Percentiles rank a stretch among this genome's conserved stretches.
Conservation (phyloP, 257 asterid species). For the Plantago elongata region DNA sequence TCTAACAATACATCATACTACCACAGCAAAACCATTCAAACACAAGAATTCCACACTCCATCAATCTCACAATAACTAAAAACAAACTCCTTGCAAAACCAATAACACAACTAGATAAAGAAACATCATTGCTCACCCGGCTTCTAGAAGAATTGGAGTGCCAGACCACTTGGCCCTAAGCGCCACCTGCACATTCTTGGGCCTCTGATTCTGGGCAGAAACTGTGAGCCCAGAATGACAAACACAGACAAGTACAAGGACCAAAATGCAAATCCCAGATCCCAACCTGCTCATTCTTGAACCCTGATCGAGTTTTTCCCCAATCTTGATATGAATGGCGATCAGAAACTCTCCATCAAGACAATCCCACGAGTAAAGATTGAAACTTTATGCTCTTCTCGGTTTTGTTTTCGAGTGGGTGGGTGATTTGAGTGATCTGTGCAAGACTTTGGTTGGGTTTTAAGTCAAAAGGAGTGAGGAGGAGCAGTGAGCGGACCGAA, state of each 20-base stretch:
- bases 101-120: not conserved
- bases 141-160: conserved; percentile 85
- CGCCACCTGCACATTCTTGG: conserved; percentile 96
- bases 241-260: conserved; percentile 33
- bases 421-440: too few species aligned
- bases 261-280: conserved; percentile 54
- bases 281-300: conserved; percentile 52
- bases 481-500: not conserved
- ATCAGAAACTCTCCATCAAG: conserved; percentile 34
- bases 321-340: conserved; percentile 16
- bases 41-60: conserved; percentile 4
- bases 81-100: not conserved
- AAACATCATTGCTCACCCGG: conserved; percentile 54
- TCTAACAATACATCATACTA: conserved; percentile 11
- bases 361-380: conserved; percentile 11
- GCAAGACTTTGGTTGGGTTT: not conserved
- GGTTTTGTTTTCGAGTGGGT: not conserved
- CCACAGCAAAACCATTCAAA: conserved; percentile 13
- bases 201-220: conserved; percentile 52
- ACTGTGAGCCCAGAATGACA: conserved; percentile 36
- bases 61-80: conserved; percentile 3
- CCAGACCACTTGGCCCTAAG: conserved; percentile 98
- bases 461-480: not conserved
- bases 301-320: conserved; percentile 27
- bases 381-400: conserved; percentile 5